Percentiles rank a stretch among this genome's conserved stretches.
phyloP scores from a whole-genome alignment of 306 rosid genomes.

The Psophocarpus tetragonolobus region DNA sequence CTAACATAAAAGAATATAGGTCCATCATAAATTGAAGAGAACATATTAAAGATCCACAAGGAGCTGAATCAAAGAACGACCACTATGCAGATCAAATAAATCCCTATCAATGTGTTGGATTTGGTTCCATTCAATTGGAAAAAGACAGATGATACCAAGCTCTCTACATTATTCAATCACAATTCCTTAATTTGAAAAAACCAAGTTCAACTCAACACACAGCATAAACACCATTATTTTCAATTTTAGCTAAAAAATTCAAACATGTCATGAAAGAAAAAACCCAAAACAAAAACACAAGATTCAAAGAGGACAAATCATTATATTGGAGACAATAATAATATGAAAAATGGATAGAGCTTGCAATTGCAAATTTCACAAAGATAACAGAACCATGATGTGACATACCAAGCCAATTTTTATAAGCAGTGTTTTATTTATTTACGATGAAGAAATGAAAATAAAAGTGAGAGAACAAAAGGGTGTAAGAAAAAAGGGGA shows the following conservation, averaged over 20 bases:
- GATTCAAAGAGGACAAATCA: background rate
- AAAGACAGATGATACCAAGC: background rate
- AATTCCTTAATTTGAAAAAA: background rate
- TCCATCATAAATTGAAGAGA: background rate
- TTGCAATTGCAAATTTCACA: background rate
- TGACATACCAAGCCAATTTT: background rate
- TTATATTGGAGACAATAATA: background rate
- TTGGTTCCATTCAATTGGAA: background rate
- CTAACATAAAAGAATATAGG: background rate
- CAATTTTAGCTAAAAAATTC: background rate
- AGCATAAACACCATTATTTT: background rate
- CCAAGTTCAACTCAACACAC: background rate
- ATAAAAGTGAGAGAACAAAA: background rate
- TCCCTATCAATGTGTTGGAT: background rate
- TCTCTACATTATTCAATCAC: background rate
- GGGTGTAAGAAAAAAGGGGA: too few relatives aligned
- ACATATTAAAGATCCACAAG: background rate
- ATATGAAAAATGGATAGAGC: background rate
- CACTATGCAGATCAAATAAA: constrained; percentile 17
- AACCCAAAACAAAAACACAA: background rate
- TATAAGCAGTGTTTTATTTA: background rate
- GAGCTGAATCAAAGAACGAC: background rate
- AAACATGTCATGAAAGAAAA: background rate
- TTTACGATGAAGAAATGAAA: background rate
- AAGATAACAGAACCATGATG: background rate